A percentile compares a stretch with the other conserved stretches of the same genome.
phyloP scores from a whole-genome alignment of 2,329 filamentous ascomycete species.

The Aspergillus sergii region DNA sequence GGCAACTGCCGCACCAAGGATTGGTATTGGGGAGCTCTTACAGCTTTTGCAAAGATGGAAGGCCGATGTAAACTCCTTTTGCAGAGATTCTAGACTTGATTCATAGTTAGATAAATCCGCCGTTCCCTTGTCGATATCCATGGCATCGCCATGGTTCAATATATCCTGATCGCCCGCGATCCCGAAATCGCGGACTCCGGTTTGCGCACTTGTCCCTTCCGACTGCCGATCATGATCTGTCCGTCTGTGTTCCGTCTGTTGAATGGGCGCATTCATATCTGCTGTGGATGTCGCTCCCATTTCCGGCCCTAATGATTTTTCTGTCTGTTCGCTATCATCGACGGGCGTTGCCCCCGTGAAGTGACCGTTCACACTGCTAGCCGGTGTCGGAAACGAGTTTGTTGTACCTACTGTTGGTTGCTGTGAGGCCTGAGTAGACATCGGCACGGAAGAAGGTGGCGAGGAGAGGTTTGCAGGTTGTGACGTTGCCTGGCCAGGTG shows the following conservation, averaged over 20 bases:
- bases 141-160: conserved; percentile 33
- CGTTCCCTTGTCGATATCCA: conserved; percentile 42
- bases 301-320: conserved; percentile 32
- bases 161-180: conserved; percentile 19
- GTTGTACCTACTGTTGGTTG: conserved; percentile 43
- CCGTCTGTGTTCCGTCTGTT: conserved; percentile 33
- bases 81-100: conserved; percentile 45
- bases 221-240: conserved; percentile 39
- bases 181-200: conserved; percentile 25
- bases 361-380: conserved; percentile 47
- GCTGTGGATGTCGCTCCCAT: conserved; percentile 14
- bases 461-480: conserved; percentile 44
- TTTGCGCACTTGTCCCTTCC: conserved; percentile 18
- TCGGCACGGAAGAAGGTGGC: conserved; percentile 44
- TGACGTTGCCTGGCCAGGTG: conserved; percentile 47
- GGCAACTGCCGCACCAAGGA: conserved; percentile 35
- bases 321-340: conserved; percentile 38
- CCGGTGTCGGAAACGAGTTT: conserved; percentile 49
- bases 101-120: conserved; percentile 25
- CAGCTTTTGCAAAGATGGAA: conserved; percentile 54
- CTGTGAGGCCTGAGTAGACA: conserved; percentile 47
- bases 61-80: conserved; percentile 49
- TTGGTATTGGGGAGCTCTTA: conserved; percentile 50
- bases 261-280: conserved; percentile 21
- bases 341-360: conserved; percentile 31